Conservation (phyloP, 192 early-diverging fungal genomes). For the Podochytrium sp. region DNA sequence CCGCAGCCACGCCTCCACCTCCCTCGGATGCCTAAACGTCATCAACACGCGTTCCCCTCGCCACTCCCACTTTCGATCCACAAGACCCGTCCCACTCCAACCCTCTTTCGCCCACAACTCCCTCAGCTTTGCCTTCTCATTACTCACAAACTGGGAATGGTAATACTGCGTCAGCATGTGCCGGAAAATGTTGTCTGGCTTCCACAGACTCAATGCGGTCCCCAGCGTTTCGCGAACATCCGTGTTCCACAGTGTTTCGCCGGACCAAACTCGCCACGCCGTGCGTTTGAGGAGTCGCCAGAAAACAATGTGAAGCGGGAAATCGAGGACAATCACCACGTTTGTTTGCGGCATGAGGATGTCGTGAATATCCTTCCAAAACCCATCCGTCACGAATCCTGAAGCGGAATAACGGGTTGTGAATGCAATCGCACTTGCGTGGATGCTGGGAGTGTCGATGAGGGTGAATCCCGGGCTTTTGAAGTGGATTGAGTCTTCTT, state of each 20-base stretch:
- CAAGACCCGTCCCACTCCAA: not conserved
- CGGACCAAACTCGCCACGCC: constrained; percentile 23
- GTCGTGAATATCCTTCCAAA: constrained; percentile 22
- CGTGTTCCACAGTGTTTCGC: constrained; percentile 26
- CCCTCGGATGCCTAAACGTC: constrained; percentile 23
- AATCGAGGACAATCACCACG: constrained; percentile 29
- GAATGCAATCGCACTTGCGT: not conserved
- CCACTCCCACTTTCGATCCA: constrained; percentile 9
- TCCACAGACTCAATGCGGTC: not conserved
- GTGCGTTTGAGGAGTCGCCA: constrained; percentile 34
- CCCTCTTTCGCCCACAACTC: constrained; percentile 5
- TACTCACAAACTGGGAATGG: not conserved
- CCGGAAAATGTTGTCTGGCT: constrained; percentile 26
- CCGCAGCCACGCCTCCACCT: constrained; percentile 27
- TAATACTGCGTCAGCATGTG: not conserved
- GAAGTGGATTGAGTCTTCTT: constrained; percentile 38
- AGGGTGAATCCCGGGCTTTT: constrained; percentile 11
- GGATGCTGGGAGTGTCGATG: not conserved
- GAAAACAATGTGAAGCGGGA: constrained; percentile 27
- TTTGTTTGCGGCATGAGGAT: constrained; percentile 32
- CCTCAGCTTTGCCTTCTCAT: constrained; percentile 9
- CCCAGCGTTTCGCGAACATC: constrained; percentile 23
- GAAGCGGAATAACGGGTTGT: not conserved
- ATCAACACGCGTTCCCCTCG: constrained; percentile 27
- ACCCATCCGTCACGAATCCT: constrained; percentile 34